A percentile compares a stretch with the other conserved stretches of the same genome.
Evolutionary conservation across 2,329 filamentous ascomycete species (phyloP).

Genomic region (Penicillium brevicompactum): DNA sequence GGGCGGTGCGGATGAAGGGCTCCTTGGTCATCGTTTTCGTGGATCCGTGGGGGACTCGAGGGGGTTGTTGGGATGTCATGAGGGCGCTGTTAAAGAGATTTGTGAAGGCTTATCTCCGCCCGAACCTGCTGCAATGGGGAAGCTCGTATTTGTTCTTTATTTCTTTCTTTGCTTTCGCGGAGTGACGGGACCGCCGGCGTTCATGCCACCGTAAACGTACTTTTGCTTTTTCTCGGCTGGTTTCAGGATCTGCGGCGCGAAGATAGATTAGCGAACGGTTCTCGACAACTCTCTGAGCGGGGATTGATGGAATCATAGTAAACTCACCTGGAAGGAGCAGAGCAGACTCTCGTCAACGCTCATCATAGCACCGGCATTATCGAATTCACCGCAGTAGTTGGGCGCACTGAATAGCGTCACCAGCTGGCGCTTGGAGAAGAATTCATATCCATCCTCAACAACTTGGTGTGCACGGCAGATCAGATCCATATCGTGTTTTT

Average conservation of each 20-base stretch:
- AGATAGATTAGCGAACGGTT: constrained; percentile 14
- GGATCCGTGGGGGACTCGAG: constrained; percentile 22
- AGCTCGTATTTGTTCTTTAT: constrained; percentile 71
- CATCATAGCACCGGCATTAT: constrained; percentile 99
- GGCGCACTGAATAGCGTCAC: constrained; percentile 97
- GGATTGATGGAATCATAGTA: not conserved
- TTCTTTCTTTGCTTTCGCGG: constrained; percentile 72
- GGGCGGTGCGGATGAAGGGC: constrained; percentile 20
- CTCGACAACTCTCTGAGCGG: not conserved
- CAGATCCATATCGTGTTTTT: constrained; percentile 99
- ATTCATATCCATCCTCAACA: constrained; percentile 98
- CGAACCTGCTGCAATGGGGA: constrained; percentile 83
- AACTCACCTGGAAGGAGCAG: constrained; percentile 92
- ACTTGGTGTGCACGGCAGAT: constrained; percentile 99
- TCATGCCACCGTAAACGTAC: constrained; percentile 82
- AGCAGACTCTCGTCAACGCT: constrained; percentile 97
- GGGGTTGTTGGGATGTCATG: constrained; percentile 30
- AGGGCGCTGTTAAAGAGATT: constrained; percentile 29
- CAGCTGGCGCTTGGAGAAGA: constrained; percentile 97
- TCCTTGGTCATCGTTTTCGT: constrained; percentile 31
- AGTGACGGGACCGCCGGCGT: constrained; percentile 69
- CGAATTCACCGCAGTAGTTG: constrained; percentile 99
- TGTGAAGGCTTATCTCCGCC: constrained; percentile 73
- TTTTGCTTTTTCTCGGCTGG: constrained; percentile 99
- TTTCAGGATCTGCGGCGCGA: constrained; percentile 79